These are phyloP conservation scores for Helianthus tuberosus DNA, from an alignment of 129 eudicot genomes.

Conservation along the genomic window DNA sequence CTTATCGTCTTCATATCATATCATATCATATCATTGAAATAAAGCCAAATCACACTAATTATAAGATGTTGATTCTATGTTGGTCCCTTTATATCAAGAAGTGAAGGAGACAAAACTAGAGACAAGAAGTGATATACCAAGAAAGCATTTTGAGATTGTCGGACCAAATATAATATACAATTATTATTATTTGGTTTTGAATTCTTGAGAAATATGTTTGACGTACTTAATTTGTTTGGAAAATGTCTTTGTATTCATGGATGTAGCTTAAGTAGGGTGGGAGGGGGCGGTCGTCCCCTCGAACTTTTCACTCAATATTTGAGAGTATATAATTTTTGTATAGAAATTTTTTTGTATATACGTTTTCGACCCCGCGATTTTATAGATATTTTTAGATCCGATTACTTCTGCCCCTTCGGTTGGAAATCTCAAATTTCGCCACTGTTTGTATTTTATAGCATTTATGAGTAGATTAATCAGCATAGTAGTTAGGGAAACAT, in stretches of 20 bases:
- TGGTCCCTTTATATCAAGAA: slow-evolving; percentile 22
- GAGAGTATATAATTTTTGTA: too few species aligned
- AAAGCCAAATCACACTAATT: slow-evolving; percentile 23
- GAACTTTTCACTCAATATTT: too few species aligned
- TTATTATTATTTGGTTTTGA: not conserved
- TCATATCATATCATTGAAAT: slow-evolving; percentile 7
- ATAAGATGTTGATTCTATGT: slow-evolving; percentile 31
- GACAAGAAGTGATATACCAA: slow-evolving; percentile 19
- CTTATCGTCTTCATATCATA: not conserved
- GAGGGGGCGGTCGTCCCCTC: too few species aligned
- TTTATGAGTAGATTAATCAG: not conserved
- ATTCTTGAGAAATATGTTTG: slow-evolving; percentile 6
- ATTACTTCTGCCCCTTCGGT: too few species aligned
- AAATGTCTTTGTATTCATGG: not conserved
- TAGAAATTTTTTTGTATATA: too few species aligned
- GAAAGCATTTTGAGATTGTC: slow-evolving; percentile 21
- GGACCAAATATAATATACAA: slow-evolving; percentile 31
- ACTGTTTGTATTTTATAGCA: too few species aligned
- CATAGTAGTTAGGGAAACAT: slow-evolving; percentile 19
- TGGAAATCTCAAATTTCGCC: too few species aligned
- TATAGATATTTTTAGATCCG: too few species aligned
- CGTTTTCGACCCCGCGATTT: too few species aligned
- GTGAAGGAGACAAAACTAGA: slow-evolving; percentile 21
- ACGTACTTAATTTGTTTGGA: slow-evolving; percentile 18
- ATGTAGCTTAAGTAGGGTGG: too few species aligned